Base-by-base conservation (phyloP, 345 rosid genomes). In the Euclidium syriacum region DNA sequence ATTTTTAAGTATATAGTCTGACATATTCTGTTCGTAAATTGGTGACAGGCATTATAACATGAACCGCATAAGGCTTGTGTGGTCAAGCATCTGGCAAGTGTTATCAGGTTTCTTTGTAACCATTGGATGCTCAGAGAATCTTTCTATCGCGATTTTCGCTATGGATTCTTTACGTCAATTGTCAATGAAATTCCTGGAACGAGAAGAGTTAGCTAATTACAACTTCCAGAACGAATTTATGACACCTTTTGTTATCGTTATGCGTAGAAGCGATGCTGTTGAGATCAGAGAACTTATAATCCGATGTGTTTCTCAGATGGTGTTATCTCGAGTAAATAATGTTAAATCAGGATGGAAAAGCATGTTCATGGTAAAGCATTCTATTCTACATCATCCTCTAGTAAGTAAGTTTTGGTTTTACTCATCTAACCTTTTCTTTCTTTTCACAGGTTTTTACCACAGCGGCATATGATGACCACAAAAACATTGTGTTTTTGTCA, bases 311-410 rank as follows among this genome's bases (percentile, higher is more conserved):
- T 90, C 99, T 1, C 99, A 94, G 59, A 94, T 94, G 97, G 99
- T 94, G 67, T 71, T 94, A 69, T 87, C 96, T 43, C 97, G 99
- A 54, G 99, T 94, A 62, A 87, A 83, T 61, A 85, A 94, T 72
- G 97, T 94, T 52, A 94, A 94, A 72, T 94, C 99, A 4, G 99
- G 99, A 52, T 94, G 99, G 99, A 94, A 94, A 80, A 94, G 99
- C 96, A 90, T 94, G 99, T 94, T 94, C 81, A 80, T 94, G 99
- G 99, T 94, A 90, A n/a, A 59, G 70, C 54, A 20, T 26, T 60
- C n/a, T 64, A 43, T 46, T 63, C 35, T 64, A 11, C 17, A n/a
- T n/a, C 5, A n/a, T 41, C 34, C 22, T 29, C 60, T 51, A 19
- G 12, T 27, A 41, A 26, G 43, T 26, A 42, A 60, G 42, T 19